Evolutionary conservation across 2,329 filamentous ascomycete species (phyloP).

Genomic region (Seiridium unicorne): DNA sequence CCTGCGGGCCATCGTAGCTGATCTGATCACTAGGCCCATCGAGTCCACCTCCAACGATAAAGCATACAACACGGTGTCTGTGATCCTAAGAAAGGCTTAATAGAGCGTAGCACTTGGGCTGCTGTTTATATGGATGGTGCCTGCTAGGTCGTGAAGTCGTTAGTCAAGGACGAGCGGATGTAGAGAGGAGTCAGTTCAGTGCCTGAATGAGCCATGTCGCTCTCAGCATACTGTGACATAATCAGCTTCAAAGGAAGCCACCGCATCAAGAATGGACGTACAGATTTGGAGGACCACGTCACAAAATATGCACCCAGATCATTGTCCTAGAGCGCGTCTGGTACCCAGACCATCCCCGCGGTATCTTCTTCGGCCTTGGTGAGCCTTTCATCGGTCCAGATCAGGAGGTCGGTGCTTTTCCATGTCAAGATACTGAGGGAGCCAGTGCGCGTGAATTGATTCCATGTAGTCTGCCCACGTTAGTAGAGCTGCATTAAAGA

Average conservation of each 20-base stretch:
- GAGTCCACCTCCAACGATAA: neutral
- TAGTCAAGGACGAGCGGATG: neutral
- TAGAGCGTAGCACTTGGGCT: neutral
- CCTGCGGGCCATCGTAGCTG: neutral
- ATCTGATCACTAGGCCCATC: neutral
- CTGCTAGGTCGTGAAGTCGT: neutral
- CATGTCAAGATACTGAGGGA: neutral
- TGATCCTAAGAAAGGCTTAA: neutral
- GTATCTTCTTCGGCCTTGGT: neutral
- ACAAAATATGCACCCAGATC: neutral
- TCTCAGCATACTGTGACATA: neutral
- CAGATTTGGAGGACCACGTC: neutral
- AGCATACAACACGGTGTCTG: too few relatives aligned
- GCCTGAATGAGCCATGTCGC: neutral
- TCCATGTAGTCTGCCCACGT: neutral
- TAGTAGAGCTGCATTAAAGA: neutral
- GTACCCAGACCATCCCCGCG: neutral
- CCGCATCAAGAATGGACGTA: too few relatives aligned
- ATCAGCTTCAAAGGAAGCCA: too few relatives aligned
- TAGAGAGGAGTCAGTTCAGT: neutral
- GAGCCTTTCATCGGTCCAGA: neutral
- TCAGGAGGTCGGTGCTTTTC: neutral
- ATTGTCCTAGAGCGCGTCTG: neutral
- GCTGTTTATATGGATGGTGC: neutral
- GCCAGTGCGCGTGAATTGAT: neutral